A percentile compares a stretch with the other conserved stretches of the same genome.
Conservation (phyloP, 2,329 filamentous ascomycete species). For the Exserohilum turcica region DNA sequence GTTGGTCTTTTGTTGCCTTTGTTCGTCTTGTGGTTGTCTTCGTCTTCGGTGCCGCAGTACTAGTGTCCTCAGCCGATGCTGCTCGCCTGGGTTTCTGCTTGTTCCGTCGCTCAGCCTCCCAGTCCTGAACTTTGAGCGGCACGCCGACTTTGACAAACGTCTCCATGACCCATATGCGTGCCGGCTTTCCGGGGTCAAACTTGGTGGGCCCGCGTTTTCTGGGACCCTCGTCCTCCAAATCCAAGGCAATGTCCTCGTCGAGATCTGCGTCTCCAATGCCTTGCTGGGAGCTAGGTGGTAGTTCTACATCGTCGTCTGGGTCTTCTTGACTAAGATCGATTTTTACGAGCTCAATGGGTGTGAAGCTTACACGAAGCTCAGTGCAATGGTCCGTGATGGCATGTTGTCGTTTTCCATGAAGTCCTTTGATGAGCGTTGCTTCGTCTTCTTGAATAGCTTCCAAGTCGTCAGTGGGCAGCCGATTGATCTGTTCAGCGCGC, state of each 20-base stretch:
- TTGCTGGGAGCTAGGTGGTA: conserved; percentile 23
- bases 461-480: conserved; percentile 33
- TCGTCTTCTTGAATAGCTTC: conserved; percentile 55
- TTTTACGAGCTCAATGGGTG: conserved; percentile 76
- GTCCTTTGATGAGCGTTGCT: conserved; percentile 63
- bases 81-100: conserved; percentile 31
- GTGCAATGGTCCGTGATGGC: conserved; percentile 73
- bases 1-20: conserved; percentile 24
- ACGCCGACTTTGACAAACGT: conserved; percentile 67
- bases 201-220: conserved; percentile 52
- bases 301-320: conserved; percentile 68
- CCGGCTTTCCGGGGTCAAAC: conserved; percentile 70
- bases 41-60: conserved; percentile 25
- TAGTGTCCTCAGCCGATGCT: conserved; percentile 27
- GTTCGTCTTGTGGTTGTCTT: conserved; percentile 29
- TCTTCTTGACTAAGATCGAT: conserved; percentile 76
- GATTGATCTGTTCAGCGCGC: conserved; percentile 32
- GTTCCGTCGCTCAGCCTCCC: conserved; percentile 55
- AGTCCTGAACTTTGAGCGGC: conserved; percentile 68
- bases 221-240: conserved; percentile 46
- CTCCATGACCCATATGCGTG: conserved; percentile 72
- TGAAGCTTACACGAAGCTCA: conserved; percentile 79
- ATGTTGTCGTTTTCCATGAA: conserved; percentile 72
- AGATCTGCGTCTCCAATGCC: conserved; percentile 28
- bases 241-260: conserved; percentile 40